phyloP scores from a whole-genome alignment of 768 basidiomycete genomes.

The Amanita polypyramis region DNA sequence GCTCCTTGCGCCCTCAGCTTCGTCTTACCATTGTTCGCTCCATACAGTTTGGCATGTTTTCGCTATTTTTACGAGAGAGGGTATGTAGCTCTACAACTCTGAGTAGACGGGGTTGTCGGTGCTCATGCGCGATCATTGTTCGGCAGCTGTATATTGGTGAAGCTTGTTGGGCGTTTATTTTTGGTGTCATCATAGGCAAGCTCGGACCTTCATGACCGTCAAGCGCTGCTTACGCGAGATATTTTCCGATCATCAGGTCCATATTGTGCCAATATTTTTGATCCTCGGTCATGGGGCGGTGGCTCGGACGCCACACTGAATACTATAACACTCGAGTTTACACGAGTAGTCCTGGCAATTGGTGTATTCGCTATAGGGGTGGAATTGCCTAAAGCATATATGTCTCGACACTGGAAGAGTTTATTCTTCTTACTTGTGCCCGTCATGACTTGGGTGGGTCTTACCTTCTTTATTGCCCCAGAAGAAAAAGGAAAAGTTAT shows the following conservation, averaged over 20 bases:
- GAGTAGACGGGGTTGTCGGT: background rate
- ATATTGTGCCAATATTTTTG: constrained; percentile 70
- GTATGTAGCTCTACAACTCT: constrained; percentile 30
- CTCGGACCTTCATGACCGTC: constrained; percentile 7
- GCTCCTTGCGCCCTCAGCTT: background rate
- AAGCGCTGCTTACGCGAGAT: background rate
- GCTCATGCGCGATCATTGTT: constrained; percentile 1
- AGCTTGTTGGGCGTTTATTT: constrained; percentile 90
- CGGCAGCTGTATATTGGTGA: constrained; percentile 84
- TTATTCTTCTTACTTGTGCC: constrained; percentile 75
- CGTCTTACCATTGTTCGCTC: background rate
- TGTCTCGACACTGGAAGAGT: constrained; percentile 88
- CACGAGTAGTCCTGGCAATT: constrained; percentile 87
- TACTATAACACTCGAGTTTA: constrained; percentile 81
- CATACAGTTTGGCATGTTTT: constrained; percentile 87
- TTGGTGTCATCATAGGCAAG: constrained; percentile 83
- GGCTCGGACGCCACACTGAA: constrained; percentile 41
- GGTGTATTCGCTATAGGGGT: constrained; percentile 98
- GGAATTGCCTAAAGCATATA: constrained; percentile 93
- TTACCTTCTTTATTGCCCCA: background rate
- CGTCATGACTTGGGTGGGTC: constrained; percentile 74
- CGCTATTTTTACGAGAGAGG: constrained; percentile 81
- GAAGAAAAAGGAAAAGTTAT: background rate
- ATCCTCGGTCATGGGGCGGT: constrained; percentile 69
- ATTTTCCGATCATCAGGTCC: constrained; percentile 41